Percentiles rank a stretch among this genome's conserved stretches.
Conservation (phyloP, 2,329 filamentous ascomycete genomes). For the Thielaviopsis populi region DNA sequence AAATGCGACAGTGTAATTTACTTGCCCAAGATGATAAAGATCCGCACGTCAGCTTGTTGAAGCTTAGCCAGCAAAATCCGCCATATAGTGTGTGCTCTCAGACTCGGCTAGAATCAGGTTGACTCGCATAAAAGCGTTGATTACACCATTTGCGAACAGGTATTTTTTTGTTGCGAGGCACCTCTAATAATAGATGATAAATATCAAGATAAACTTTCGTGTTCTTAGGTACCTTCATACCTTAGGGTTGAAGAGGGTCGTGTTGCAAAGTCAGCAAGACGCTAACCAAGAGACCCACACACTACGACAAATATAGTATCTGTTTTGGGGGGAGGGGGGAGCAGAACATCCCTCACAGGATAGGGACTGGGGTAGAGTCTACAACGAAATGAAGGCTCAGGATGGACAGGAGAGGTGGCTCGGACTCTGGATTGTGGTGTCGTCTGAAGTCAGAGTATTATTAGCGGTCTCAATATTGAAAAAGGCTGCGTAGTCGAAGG, state of each 20-base stretch:
- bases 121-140: neutral
- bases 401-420: neutral
- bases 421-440: neutral
- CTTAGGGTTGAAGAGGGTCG: neutral
- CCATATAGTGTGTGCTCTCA: neutral
- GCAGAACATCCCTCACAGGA: neutral
- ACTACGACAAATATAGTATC: neutral
- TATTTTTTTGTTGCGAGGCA: neutral
- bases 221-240: neutral
- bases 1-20: conserved; percentile 1
- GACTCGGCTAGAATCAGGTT: conserved; percentile 9
- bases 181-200: neutral
- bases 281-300: neutral
- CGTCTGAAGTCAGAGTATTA: neutral
- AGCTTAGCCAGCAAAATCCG: neutral
- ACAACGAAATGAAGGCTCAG: neutral
- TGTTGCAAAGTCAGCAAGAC: neutral
- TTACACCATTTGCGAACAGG: neutral
- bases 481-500: neutral
- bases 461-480: neutral
- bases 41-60: neutral
- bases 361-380: neutral
- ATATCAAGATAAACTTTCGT: neutral
- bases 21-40: neutral
- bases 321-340: no score